Percentiles rank a stretch among this genome's conserved stretches.
These are phyloP conservation scores for Nitzschia sp. DNA, from an alignment of 108 stramenopile species.

Conservation along the genomic window DNA sequence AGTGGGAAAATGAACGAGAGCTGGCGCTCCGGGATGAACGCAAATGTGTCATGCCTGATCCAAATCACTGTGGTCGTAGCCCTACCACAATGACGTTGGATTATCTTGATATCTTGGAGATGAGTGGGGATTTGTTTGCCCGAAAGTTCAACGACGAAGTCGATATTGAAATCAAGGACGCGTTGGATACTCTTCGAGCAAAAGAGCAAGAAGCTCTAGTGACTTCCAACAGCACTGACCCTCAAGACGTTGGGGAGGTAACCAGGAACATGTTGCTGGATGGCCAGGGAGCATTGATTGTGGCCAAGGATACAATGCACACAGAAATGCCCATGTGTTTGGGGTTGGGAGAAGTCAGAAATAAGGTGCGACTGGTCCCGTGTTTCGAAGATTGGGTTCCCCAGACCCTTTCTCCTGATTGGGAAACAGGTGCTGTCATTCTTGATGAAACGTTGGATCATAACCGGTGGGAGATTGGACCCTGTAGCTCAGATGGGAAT, in stretches of 20 bases:
- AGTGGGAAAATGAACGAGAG: constrained; percentile 85
- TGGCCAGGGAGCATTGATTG: constrained; percentile 82
- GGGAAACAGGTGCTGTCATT: constrained; percentile 86
- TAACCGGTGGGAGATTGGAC: constrained; percentile 83
- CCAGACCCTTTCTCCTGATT: constrained; percentile 57
- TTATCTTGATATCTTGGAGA: constrained; percentile 77
- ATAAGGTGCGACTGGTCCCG: constrained; percentile 59
- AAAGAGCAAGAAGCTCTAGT: constrained; percentile 47
- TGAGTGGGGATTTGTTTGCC: constrained; percentile 84
- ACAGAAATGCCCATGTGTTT: constrained; percentile 68
- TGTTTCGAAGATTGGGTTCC: constrained; percentile 78
- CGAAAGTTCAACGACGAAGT: constrained; percentile 77
- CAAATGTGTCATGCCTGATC: constrained; percentile 87
- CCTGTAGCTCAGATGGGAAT: constrained; percentile 79
- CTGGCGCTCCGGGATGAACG: constrained; percentile 61
- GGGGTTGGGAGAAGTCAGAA: constrained; percentile 55
- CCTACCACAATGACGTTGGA: constrained; percentile 87
- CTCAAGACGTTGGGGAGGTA: background rate
- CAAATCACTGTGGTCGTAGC: constrained; percentile 86
- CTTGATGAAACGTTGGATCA: constrained; percentile 67
- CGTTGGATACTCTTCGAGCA: constrained; percentile 59
- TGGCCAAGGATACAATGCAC: constrained; percentile 73
- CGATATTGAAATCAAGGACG: constrained; percentile 68
- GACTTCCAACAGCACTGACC: constrained; percentile 10
- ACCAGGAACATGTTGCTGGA: constrained; percentile 51